Evolutionary conservation across 2,329 filamentous ascomycete species (phyloP), one percentile per base, ranked within the genome.

Genomic region (Diplodia corticola): DNA sequence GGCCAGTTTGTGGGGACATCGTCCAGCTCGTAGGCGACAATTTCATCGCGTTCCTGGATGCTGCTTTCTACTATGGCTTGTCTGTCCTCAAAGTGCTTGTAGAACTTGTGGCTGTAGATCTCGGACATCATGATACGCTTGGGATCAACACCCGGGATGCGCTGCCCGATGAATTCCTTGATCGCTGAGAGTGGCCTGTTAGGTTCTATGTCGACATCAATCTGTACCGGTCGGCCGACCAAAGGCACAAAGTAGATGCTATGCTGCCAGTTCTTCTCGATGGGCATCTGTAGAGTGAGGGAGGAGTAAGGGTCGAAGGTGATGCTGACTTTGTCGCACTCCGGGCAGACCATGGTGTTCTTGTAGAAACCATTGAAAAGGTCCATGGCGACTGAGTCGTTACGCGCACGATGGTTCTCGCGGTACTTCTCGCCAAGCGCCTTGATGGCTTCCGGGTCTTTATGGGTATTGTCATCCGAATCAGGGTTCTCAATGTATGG

Each of bases 221-320:
- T 85, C 49, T 85, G 81, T 61, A 94, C 83, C 0, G 92, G 91
- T 2, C 81, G 80, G 64, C 91, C 88, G 67, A 89, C 87, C 1
- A 95, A 80, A 2, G 93, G 93, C 68, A 91, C 89, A 75, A 91
- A 97, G 65, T 86, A 89, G 70, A 98, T 82, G 1, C 85, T 83
- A 69, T 90, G 89, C 67, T 82, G 84, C 90, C 92, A 97, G 51
- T 92, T 85, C 69, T 90, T 93, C 76, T 95, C 90, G 64, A 97
- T 87, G 0, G 95, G 95, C 37, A 99, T 82, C 66, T 96, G 95
- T 26, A 99, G 82, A 0, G 95, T 97, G 67, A 99, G 81, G 70
- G 96, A 95, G 77, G 93, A 97, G 83, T 96, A 99, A 0, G 95
- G 95, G 76, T 99, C 95, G 74, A 99, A 99, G 0, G 95, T 98